These are phyloP conservation scores for Fonsecaea erecta DNA, from an alignment of 2,329 filamentous ascomycete species.

Conservation along the genomic window DNA sequence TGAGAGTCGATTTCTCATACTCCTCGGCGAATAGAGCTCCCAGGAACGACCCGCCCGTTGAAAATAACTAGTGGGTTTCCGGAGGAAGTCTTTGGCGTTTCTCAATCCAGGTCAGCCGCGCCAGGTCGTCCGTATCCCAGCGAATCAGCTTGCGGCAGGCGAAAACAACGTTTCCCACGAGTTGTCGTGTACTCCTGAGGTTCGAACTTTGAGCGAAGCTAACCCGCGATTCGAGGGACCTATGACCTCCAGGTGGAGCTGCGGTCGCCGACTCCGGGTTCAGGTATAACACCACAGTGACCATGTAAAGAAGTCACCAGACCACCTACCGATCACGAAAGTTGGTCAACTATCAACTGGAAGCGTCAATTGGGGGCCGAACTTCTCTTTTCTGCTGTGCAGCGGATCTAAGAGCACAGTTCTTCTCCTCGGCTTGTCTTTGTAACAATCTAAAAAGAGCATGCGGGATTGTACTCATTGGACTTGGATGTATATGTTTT, in stretches of 20 bases:
- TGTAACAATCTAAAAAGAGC: background rate
- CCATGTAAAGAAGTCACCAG: background rate
- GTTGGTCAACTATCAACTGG: background rate
- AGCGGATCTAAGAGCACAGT: background rate
- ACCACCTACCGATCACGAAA: background rate
- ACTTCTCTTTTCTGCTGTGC: background rate
- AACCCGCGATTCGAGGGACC: background rate
- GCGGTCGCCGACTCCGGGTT: background rate
- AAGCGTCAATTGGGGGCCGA: background rate
- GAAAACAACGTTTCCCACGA: background rate
- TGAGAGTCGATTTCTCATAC: constrained; percentile 67
- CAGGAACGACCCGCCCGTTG: constrained; percentile 26
- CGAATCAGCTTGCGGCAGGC: background rate
- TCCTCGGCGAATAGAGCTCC: constrained; percentile 32
- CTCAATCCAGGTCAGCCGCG: background rate
- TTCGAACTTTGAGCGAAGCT: background rate
- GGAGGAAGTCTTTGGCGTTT: background rate
- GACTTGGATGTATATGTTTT: background rate
- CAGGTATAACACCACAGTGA: background rate
- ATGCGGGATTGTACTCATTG: background rate
- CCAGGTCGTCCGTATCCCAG: background rate
- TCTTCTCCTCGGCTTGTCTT: background rate
- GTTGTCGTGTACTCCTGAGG: background rate
- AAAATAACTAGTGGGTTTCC: background rate
- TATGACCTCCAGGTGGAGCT: background rate